A percentile compares a stretch with the other conserved stretches of the same genome.
These are phyloP conservation scores for Phialophora macrospora DNA, from an alignment of 2,329 filamentous ascomycete species.

Conservation along the genomic window DNA sequence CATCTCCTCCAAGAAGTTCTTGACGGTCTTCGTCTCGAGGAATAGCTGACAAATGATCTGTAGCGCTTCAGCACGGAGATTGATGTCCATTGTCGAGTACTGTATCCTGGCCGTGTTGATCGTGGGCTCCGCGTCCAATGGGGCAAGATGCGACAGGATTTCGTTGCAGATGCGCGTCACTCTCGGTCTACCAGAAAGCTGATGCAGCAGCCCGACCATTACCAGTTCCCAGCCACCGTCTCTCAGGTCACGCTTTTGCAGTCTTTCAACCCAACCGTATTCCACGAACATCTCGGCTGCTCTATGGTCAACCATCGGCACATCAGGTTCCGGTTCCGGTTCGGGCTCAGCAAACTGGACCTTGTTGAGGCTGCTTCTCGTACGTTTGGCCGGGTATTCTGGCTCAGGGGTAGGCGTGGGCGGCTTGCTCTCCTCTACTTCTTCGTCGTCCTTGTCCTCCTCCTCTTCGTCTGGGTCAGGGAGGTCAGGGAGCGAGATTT, in stretches of 20 bases:
- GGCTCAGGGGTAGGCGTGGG: constrained; percentile 70
- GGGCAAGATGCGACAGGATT: constrained; percentile 79
- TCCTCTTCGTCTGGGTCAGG: constrained; percentile 73
- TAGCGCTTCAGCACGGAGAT: constrained; percentile 77
- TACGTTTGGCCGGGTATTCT: constrained; percentile 72
- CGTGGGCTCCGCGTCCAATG: constrained; percentile 74
- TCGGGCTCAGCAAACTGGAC: constrained; percentile 68
- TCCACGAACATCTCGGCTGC: constrained; percentile 75
- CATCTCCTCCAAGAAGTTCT: constrained; percentile 88
- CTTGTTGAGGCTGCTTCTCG: constrained; percentile 83
- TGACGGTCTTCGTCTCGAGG: constrained; percentile 81
- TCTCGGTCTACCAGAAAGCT: constrained; percentile 76
- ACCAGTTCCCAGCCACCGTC: constrained; percentile 90
- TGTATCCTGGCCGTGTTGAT: constrained; percentile 72
- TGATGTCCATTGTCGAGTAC: constrained; percentile 79
- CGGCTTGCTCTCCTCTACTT: constrained; percentile 58
- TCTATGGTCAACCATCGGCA: constrained; percentile 48
- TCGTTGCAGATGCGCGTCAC: constrained; percentile 75
- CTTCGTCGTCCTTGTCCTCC: constrained; percentile 65
- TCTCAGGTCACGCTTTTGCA: constrained; percentile 81
- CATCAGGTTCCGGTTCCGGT: constrained; percentile 51
- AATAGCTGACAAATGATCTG: constrained; percentile 87
- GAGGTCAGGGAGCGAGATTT: constrained; percentile 76
- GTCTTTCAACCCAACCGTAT: constrained; percentile 83
- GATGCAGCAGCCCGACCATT: constrained; percentile 82